Conservation (phyloP, 192 early-diverging fungal species). For the Borealophlyctis nickersoniae region DNA sequence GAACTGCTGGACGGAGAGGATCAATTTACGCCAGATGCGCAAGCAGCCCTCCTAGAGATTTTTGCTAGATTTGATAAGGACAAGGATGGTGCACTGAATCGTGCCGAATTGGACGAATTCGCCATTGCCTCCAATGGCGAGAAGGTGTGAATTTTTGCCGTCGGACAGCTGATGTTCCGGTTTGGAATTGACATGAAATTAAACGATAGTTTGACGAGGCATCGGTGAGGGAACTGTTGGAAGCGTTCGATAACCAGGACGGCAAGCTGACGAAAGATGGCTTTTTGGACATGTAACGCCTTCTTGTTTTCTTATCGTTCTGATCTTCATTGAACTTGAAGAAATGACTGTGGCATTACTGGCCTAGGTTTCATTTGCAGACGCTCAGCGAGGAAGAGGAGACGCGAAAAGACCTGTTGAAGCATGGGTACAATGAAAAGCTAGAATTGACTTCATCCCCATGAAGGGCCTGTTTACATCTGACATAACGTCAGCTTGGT, state of each 20-base stretch:
- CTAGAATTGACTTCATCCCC: too few species aligned
- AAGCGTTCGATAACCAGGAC: conserved; percentile 63
- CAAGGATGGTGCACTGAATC: conserved; percentile 53
- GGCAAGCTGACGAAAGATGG: conserved; percentile 65
- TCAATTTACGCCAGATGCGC: conserved; percentile 45
- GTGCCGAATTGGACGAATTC: conserved; percentile 53
- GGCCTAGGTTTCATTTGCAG: conserved; percentile 26
- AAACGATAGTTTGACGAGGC: conserved; percentile 35
- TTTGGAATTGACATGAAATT: background rate
- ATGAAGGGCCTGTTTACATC: too few species aligned
- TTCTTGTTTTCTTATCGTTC: too few species aligned
- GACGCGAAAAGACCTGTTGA: conserved; percentile 73
- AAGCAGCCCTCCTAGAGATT: conserved; percentile 55
- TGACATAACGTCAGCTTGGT: too few species aligned
- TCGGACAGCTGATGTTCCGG: background rate
- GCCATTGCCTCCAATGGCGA: conserved; percentile 58
- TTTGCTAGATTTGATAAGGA: conserved; percentile 62
- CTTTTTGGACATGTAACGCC: conserved; percentile 83
- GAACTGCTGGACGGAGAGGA: conserved; percentile 47
- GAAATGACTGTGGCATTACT: too few species aligned
- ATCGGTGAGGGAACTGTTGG: conserved; percentile 57
- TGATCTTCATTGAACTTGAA: conserved; percentile 51
- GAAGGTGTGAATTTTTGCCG: conserved; percentile 28
- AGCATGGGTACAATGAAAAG: conserved; percentile 66
- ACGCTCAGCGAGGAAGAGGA: conserved; percentile 47